Percentiles rank a stretch among this genome's conserved stretches.
These are phyloP conservation scores for Colletotrichum liriopes DNA, from an alignment of 2,329 filamentous ascomycete genomes.

Conservation along the genomic window DNA sequence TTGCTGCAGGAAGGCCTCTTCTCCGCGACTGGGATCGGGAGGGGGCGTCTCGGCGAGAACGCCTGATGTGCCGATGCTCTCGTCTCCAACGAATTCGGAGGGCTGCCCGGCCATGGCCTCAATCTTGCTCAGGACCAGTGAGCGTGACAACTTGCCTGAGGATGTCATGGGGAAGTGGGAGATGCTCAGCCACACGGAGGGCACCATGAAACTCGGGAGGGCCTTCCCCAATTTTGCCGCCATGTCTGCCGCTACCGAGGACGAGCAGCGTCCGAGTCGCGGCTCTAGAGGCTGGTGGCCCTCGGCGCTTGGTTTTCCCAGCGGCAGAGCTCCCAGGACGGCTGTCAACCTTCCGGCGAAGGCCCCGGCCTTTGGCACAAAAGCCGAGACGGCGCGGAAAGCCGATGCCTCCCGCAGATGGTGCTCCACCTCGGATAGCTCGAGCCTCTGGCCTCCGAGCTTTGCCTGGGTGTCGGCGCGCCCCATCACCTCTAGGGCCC, in stretches of 20 bases:
- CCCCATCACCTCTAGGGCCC: constrained; percentile 48
- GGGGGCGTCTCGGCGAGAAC: neutral
- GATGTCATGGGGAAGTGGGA: neutral
- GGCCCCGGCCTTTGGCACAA: neutral
- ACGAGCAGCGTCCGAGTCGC: neutral
- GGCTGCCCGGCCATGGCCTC: neutral
- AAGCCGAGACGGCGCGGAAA: neutral
- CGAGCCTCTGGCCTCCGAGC: constrained; percentile 67
- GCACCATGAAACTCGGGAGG: constrained; percentile 11
- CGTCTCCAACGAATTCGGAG: neutral
- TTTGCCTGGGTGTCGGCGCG: constrained; percentile 69
- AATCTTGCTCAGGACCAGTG: neutral
- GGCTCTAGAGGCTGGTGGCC: neutral
- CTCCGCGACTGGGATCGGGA: neutral
- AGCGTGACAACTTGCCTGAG: neutral
- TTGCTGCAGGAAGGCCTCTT: neutral
- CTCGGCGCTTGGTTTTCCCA: neutral
- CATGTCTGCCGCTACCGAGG: neutral
- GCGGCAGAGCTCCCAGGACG: neutral
- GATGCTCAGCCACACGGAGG: neutral
- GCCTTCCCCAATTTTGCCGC: neutral
- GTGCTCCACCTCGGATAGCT: constrained; percentile 48
- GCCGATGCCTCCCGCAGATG: neutral
- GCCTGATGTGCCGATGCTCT: too few species aligned
- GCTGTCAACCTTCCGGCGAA: neutral